These are phyloP conservation scores for Giardia duodenalis DNA, from an alignment of 208 protist species.

Conservation along the genomic window DNA sequence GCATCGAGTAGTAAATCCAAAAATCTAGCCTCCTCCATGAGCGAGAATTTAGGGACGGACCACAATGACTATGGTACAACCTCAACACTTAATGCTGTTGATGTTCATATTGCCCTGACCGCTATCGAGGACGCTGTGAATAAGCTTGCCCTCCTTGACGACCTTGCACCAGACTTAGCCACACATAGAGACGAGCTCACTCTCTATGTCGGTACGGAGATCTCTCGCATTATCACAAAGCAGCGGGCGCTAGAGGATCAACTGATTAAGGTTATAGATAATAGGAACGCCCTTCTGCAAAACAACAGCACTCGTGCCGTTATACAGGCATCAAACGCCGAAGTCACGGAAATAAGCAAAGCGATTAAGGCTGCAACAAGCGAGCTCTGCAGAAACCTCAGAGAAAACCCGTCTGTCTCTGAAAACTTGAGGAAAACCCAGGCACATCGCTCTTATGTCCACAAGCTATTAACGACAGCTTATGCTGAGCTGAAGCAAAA, in stretches of 20 bases:
- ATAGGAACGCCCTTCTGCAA: slow-evolving; percentile 31
- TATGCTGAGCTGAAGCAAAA: slow-evolving; percentile 34
- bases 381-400: slow-evolving; percentile 45
- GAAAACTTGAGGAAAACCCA: slow-evolving; percentile 48
- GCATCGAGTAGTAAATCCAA: not conserved
- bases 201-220: slow-evolving; percentile 45
- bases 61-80: not conserved
- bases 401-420: slow-evolving; percentile 46
- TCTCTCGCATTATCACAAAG: slow-evolving; percentile 42
- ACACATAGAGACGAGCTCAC: slow-evolving; percentile 47
- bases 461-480: slow-evolving; percentile 32
- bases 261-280: slow-evolving; percentile 38
- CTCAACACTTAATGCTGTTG: not conserved
- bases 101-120: not conserved
- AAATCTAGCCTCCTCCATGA: not conserved
- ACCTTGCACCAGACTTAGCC: slow-evolving; percentile 45
- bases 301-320: slow-evolving; percentile 30
- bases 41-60: not conserved
- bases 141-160: slow-evolving; percentile 43
- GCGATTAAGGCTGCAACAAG: slow-evolving; percentile 41
- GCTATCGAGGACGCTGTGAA: slow-evolving; percentile 45
- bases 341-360: slow-evolving; percentile 36
- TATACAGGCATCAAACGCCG: slow-evolving; percentile 37
- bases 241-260: slow-evolving; percentile 40
- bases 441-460: slow-evolving; percentile 34